Base-by-base conservation (phyloP, 2,329 filamentous ascomycete species). In the Aspergillus bombycis region DNA sequence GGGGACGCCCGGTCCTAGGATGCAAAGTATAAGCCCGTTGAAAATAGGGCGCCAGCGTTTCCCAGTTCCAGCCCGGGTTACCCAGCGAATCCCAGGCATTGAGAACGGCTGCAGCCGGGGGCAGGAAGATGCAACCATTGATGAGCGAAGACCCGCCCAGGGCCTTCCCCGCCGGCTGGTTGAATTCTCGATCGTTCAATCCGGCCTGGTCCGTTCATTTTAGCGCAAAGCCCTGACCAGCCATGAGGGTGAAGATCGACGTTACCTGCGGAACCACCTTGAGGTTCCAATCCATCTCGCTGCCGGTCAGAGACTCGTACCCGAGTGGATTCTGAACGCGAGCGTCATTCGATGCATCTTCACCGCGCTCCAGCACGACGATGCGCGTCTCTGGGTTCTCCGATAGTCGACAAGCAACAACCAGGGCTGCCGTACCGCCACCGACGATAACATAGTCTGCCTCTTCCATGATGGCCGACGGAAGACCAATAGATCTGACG, bases 71-170 rank as follows among this genome's bases (percentile, higher is more conserved):
- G 3, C 79, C 81, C 0, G 77, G 69, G 45, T 83, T 82, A 0
- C 82, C 83, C 1, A 85, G 68, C 3, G 71, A 70, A 41, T 75
- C 75, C 82, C 83, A 85, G 1, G 75, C 72, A 56, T 83, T 73
- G 54, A 82, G 82, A 45, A 82, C 81, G 0, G 72, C 68, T n/a
- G 70, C 68, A 5, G 63, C 61, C 4, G 70, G 70, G 28, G 69
- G 70, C 16, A 71, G 45, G 10, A 70, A 36, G 16, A 65, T 59
- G 19, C 72, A 73, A 38, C 82, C 79, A 65, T 84, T 84, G 34
- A 84, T 64, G 0, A 81, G 77, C 11, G 75, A 81, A 16, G 79
- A 81, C 11, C 84, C 84, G 6, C 84, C 84, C 0, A 86, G 75
- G 0, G 83, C 80, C 57, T 82, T 82, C 38, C 82, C 84, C 7